Percentiles rank a stretch among this genome's conserved stretches.
Evolutionary conservation across 2,329 filamentous ascomycete species (phyloP).

Genomic region (Fusarium sp.): DNA sequence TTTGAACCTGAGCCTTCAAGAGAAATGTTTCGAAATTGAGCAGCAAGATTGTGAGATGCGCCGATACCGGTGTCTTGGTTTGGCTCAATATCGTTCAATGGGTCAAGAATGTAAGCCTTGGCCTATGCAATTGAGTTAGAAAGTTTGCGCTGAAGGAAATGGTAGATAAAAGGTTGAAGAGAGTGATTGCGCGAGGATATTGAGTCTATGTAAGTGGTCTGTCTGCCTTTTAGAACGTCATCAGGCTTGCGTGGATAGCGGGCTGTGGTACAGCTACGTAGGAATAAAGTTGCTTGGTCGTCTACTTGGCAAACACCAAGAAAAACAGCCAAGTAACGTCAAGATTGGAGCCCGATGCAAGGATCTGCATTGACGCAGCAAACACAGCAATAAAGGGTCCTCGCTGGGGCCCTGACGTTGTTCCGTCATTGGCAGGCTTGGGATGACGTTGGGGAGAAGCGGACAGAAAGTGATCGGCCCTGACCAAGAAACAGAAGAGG

Average conservation of each 20-base stretch:
- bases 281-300: neutral
- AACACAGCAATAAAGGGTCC: conserved; percentile 30
- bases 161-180: neutral
- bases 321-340: conserved; percentile 10
- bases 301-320: conserved; percentile 34
- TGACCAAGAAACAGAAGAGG: conserved; percentile 11
- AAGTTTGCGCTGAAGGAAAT: neutral
- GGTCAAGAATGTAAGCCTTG: conserved; percentile 72
- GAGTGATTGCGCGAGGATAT: neutral
- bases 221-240: conserved; percentile 25
- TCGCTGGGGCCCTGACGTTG: conserved; percentile 30
- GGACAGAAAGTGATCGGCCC: conserved; percentile 1
- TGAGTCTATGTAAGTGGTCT: neutral
- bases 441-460: conserved; percentile 37
- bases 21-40: conserved; percentile 29
- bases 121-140: conserved; percentile 56
- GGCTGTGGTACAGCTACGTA: conserved; percentile 10
- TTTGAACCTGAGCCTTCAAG: conserved; percentile 21
- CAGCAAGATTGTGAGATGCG: conserved; percentile 35
- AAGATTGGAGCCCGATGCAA: conserved; percentile 10
- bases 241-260: conserved; percentile 37
- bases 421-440: conserved; percentile 4
- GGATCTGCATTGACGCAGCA: conserved; percentile 37
- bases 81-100: conserved; percentile 72
- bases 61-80: conserved; percentile 67